Conservation (phyloP, 2,329 filamentous ascomycete genomes). For the Colletotrichum cordylinicola region DNA sequence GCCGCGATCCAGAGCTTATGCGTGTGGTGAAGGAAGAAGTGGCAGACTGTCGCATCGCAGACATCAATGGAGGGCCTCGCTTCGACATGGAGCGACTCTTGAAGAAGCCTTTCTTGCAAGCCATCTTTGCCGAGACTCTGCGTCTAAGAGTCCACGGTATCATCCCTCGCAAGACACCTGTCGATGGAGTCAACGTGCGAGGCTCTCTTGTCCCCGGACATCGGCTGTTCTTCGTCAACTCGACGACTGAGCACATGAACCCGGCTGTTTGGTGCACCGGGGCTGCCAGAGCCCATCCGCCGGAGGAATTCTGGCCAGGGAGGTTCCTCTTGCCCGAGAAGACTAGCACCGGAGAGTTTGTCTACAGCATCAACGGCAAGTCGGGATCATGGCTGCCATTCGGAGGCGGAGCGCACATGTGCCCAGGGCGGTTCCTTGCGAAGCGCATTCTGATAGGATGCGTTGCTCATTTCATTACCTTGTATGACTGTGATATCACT, state of each 20-base stretch:
- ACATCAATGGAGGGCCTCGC: neutral
- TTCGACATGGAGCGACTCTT: neutral
- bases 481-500: neutral
- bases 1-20: neutral
- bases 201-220: neutral
- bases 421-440: neutral
- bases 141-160: neutral
- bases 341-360: neutral
- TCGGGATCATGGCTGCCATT: neutral
- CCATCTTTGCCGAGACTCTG: neutral
- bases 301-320: neutral
- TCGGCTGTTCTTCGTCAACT: neutral
- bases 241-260: neutral
- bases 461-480: neutral
- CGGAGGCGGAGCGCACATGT: neutral
- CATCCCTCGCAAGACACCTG: neutral
- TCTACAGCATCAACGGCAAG: neutral
- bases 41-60: neutral
- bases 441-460: neutral
- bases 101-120: neutral
- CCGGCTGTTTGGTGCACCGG: neutral
- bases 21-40: neutral
- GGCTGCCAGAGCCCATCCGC: neutral
- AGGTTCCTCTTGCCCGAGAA: neutral
- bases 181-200: neutral